Base-by-base conservation (phyloP, 768 basidiomycete species). In the Calocybe indica region DNA sequence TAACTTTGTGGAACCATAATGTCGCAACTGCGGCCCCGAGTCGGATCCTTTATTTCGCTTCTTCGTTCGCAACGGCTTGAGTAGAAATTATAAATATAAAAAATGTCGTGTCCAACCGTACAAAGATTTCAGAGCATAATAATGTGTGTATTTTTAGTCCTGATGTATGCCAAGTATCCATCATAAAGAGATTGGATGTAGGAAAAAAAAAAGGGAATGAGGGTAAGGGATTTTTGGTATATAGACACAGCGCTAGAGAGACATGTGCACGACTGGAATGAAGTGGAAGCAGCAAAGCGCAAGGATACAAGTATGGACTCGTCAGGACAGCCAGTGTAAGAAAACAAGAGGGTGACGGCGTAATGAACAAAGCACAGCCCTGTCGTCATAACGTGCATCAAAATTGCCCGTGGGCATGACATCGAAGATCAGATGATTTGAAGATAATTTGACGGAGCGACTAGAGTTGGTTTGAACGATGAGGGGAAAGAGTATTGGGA, bases 401-500 rank as follows among this genome's bases (percentile, higher is more conserved):
- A 22, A 22, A 4, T 22, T 22, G 36, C 13, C 13, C 6, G 45
- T 49, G 47, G 31, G 41, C 33, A 15, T 37, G 13, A 41, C 35
- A 22, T 14, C 47, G 9, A 5, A 42, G 62, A 60, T 75, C 73
- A 85, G 58, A 88, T 80, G 59, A 88, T 76, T 65, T 88, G 86
- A 39, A 91, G 77, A 66, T 90, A 91, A 67, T 90, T 90, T 53
- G 88, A 89, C 48, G 88, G 88, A 46, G 86, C 87, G 62, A 90
- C 87, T 90, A 22, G 43, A 51, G 38, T 45, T 58, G 37, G 60
- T 48, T 38, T 53, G 29, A 31, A 52, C 43, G 13, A 45, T 29
- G 39, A 37, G 37, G 6, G 12, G 11, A 34, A 35, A 12, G 8
- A 37, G 39, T 13, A 49, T 37, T n/a, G 40, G n/a, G 10, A 22